Conservation (phyloP, 2,329 filamentous ascomycete species). For the Phyllosticta citrichinensis region DNA sequence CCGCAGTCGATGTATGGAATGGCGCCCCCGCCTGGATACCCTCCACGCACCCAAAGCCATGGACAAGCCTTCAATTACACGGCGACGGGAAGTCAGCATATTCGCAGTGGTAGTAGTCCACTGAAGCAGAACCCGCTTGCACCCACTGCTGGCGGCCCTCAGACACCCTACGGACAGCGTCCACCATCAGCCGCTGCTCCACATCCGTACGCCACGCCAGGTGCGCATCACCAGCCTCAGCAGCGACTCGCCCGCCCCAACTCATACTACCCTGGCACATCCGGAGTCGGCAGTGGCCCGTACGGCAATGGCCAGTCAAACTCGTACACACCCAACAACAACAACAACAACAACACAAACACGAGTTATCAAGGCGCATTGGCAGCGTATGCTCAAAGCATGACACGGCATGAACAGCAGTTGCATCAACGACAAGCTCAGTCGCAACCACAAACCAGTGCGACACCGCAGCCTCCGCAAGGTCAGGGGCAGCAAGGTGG, state of each 20-base stretch:
- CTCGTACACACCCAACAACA: neutral
- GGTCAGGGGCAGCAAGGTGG: neutral
- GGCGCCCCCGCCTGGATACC: slow-evolving; percentile 23
- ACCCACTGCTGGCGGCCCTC: slow-evolving; percentile 13
- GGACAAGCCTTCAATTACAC: slow-evolving; percentile 23
- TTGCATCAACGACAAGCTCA: neutral
- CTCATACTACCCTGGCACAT: slow-evolving; percentile 3
- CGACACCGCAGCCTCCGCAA: neutral
- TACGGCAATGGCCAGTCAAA: neutral
- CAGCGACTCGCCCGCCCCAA: neutral
- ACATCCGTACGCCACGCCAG: slow-evolving; percentile 6
- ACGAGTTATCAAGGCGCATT: neutral
- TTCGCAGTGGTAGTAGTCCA: slow-evolving; percentile 24
- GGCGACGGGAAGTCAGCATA: slow-evolving; percentile 19
- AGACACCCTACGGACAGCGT: slow-evolving; percentile 17
- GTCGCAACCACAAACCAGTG: neutral
- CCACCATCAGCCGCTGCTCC: slow-evolving; percentile 20
- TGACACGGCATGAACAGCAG: neutral
- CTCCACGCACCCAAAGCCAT: slow-evolving; percentile 23
- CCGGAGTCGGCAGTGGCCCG: neutral
- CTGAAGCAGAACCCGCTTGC: slow-evolving; percentile 22
- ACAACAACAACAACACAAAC: neutral
- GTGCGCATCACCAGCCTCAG: neutral
- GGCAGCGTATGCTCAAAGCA: neutral
- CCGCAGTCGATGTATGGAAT: slow-evolving; percentile 21